These are phyloP conservation scores for Colletotrichum sp. DNA, from an alignment of 2,329 filamentous ascomycete genomes.

Conservation along the genomic window DNA sequence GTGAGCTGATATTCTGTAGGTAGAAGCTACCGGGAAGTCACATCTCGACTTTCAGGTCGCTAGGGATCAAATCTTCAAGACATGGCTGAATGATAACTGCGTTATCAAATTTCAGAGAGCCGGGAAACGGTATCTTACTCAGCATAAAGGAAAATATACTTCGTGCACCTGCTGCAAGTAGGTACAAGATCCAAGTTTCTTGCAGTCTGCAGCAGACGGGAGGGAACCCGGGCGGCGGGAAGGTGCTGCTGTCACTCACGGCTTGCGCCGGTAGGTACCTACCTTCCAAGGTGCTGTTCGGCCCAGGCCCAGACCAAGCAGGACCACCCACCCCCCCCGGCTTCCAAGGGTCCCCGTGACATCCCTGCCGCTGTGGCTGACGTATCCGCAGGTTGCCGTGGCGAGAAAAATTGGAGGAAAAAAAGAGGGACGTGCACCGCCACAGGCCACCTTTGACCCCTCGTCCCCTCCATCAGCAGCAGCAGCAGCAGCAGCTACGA, in stretches of 20 bases:
- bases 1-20: not conserved
- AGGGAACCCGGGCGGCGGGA: not conserved
- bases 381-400: constrained; percentile 13
- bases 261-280: not conserved
- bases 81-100: not conserved
- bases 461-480: constrained; percentile 19
- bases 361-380: constrained; percentile 8
- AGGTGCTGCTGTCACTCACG: not conserved
- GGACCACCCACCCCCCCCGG: not conserved
- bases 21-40: not conserved
- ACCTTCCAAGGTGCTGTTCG: not conserved
- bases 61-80: not conserved
- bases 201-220: not conserved
- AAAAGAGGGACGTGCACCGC: constrained; percentile 26
- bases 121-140: not conserved
- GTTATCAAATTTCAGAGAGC: not conserved
- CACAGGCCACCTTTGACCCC: constrained; percentile 22
- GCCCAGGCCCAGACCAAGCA: not conserved
- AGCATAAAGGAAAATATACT: too few relatives aligned
- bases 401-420: constrained; percentile 3
- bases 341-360: not conserved
- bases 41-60: not conserved
- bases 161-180: not conserved
- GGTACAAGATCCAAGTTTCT: not conserved
- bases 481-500: not conserved